A percentile compares a stretch with the other conserved stretches of the same genome.
Conservation (phyloP, 768 basidiomycete genomes). For the Rickenella mellea region DNA sequence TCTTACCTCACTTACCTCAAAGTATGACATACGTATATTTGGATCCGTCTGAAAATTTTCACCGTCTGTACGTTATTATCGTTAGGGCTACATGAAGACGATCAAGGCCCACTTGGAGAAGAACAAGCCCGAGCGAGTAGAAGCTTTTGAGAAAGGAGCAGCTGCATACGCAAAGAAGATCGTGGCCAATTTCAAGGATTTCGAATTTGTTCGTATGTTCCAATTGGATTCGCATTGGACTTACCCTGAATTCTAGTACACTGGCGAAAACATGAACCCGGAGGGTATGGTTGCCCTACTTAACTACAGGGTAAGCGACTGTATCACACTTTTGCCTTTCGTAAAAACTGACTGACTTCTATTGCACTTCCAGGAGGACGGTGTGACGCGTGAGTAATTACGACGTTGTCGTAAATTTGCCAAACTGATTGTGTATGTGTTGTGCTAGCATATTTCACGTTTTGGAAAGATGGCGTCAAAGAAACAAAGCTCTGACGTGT, state of each 20-base stretch:
- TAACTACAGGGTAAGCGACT: slow-evolving; percentile 71
- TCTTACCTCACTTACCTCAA: slow-evolving; percentile 76
- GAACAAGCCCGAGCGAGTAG: slow-evolving; percentile 49
- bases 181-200: slow-evolving; percentile 84
- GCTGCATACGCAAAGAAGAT: slow-evolving; percentile 77
- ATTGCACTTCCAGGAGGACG: slow-evolving; percentile 47
- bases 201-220: slow-evolving; percentile 65
- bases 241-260: slow-evolving; percentile 38
- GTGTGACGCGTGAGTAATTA: slow-evolving; percentile 59
- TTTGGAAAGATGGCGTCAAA: slow-evolving; percentile 95
- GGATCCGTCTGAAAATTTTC: too few species aligned
- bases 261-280: slow-evolving; percentile 66
- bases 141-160: slow-evolving; percentile 78
- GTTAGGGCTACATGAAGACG: slow-evolving; percentile 92
- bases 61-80: not conserved
- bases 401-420: not conserved
- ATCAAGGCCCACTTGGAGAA: slow-evolving; percentile 59
- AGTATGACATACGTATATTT: slow-evolving; percentile 35
- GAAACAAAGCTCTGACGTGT: slow-evolving; percentile 64
- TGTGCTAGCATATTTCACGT: slow-evolving; percentile 71
- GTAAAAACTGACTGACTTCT: slow-evolving; percentile 6
- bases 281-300: slow-evolving; percentile 92
- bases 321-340: not conserved
- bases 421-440: slow-evolving; percentile 6
- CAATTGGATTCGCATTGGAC: not conserved